Conservation (phyloP, 768 basidiomycete species). For the Mycena galopus region DNA sequence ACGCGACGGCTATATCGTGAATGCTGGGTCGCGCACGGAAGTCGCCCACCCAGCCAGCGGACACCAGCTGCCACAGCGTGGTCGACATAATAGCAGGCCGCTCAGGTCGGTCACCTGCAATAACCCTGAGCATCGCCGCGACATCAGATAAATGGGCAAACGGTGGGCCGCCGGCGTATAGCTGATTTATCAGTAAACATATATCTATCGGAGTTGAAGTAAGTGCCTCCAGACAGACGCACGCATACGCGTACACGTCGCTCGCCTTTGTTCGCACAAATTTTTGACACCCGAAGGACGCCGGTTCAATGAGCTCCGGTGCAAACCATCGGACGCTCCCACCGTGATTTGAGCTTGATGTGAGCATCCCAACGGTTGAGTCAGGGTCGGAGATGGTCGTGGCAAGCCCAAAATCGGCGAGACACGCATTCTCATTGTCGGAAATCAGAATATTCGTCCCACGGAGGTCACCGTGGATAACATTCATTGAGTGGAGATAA, state of each 20-base stretch:
- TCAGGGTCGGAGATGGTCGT: conserved; percentile 44
- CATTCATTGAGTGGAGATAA: too few species aligned
- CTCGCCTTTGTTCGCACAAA: conserved; percentile 42
- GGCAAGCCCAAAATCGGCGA: conserved; percentile 50
- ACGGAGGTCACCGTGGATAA: too few species aligned
- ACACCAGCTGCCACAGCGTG: not conserved
- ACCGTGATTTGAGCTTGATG: conserved; percentile 40
- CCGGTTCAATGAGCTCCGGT: conserved; percentile 48
- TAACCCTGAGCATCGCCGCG: not conserved
- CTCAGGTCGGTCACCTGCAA: not conserved
- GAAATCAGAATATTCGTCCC: conserved; percentile 47
- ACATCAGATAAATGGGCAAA: not conserved
- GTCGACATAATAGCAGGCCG: not conserved
- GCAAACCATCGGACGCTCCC: conserved; percentile 51
- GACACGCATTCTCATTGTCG: conserved; percentile 44
- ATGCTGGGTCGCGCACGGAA: not conserved
- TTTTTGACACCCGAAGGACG: conserved; percentile 38
- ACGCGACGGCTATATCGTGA: not conserved
- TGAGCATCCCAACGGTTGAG: conserved; percentile 23
- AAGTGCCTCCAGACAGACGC: too few species aligned
- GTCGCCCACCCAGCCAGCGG: not conserved
- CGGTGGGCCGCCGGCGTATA: not conserved
- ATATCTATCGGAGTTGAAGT: too few species aligned
- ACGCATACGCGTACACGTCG: conserved; percentile 50
- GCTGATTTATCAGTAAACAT: not conserved